These are phyloP conservation scores for Rutstroemia sydowiana DNA, from an alignment of 2,329 filamentous ascomycete genomes.

Conservation along the genomic window DNA sequence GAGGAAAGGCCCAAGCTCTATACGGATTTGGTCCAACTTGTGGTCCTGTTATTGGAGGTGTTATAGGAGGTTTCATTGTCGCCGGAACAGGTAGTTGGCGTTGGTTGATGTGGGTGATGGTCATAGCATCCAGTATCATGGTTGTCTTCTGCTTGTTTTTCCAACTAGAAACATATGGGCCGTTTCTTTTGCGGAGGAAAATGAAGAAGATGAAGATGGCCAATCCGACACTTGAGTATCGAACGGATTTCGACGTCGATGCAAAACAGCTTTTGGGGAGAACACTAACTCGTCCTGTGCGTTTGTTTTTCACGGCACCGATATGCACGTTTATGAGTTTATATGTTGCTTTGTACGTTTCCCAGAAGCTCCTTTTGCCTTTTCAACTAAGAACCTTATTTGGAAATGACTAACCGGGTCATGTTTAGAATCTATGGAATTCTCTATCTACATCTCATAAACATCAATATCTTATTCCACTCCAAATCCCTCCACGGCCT, in stretches of 20 bases:
- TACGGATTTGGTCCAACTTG: constrained; percentile 24
- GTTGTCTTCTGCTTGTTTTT: not conserved
- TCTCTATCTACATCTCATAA: not conserved
- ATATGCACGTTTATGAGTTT: not conserved
- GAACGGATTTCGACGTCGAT: not conserved
- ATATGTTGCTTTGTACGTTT: not conserved
- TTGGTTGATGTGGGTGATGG: constrained; percentile 26
- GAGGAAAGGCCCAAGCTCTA: constrained; percentile 28
- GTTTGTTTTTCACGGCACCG: not conserved
- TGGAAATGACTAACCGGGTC: not conserved
- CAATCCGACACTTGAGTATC: not conserved
- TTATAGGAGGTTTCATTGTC: constrained; percentile 25
- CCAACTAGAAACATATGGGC: not conserved
- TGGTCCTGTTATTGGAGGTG: constrained; percentile 29
- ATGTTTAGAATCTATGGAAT: not conserved
- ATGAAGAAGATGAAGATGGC: not conserved
- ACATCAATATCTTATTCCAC: not conserved
- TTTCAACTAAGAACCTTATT: too few species aligned
- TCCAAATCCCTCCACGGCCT: not conserved
- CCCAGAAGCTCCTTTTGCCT: too few species aligned
- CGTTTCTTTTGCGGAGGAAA: not conserved
- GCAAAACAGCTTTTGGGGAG: not conserved
- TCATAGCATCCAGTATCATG: not conserved
- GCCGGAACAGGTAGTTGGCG: constrained; percentile 45
- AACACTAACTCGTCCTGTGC: not conserved